Conservation (phyloP, 306 rosid species). For the Gastrolobium villosum region DNA sequence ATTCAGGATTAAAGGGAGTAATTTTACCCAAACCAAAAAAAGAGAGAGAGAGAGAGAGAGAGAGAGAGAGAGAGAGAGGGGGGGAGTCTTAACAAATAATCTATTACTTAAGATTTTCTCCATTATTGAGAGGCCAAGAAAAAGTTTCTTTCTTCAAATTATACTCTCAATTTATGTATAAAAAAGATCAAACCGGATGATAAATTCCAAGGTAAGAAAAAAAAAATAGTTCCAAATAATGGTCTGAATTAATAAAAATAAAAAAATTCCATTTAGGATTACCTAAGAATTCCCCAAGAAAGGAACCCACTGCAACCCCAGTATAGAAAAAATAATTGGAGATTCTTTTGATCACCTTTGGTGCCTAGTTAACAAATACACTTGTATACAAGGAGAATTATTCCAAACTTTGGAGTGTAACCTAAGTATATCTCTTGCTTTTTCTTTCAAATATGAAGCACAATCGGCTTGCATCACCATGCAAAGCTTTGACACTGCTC, state of each 20-base stretch:
- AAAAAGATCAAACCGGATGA: neutral
- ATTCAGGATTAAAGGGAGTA: too few relatives aligned
- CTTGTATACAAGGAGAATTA: conserved; percentile 75
- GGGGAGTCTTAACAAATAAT: too few relatives aligned
- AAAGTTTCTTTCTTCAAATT: neutral
- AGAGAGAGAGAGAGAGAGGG: too few relatives aligned
- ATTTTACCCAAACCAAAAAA: too few relatives aligned
- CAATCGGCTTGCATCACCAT: conserved; percentile 84
- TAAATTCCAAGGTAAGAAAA: neutral
- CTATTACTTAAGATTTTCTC: neutral
- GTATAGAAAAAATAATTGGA: neutral
- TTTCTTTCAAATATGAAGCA: conserved; percentile 68
- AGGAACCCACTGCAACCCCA: neutral
- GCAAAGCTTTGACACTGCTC: conserved; percentile 87
- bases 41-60: too few relatives aligned
- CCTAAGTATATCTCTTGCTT: conserved; percentile 66
- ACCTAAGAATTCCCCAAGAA: neutral
- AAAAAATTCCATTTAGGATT: neutral
- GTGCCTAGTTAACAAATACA: conserved; percentile 70
- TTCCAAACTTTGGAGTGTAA: conserved; percentile 76
- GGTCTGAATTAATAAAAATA: too few relatives aligned
- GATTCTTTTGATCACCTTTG: conserved; percentile 52
- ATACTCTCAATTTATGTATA: neutral
- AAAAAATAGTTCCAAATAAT: too few relatives aligned
- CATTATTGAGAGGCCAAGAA: neutral